phyloP scores from a whole-genome alignment of 208 protist species.

The Herpetomonas muscarum region DNA sequence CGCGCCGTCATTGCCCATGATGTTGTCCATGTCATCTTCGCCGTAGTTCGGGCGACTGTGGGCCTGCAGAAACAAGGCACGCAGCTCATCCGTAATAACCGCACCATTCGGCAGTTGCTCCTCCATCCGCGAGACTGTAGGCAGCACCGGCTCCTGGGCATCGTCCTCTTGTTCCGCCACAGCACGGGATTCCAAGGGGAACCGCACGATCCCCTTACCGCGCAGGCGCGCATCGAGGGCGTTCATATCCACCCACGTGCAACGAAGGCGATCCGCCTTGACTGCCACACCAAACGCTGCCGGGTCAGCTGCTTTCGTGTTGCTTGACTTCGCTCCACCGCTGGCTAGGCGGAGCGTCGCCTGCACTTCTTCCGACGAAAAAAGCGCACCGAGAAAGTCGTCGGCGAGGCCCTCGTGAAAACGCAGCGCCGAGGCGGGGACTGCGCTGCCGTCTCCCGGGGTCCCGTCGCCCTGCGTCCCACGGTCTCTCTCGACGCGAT shows the following conservation, averaged over 20 bases:
- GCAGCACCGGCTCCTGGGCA: conserved; percentile 10
- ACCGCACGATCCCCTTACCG: no score
- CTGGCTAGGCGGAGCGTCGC: conserved; percentile 9
- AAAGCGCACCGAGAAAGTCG: conserved; percentile 34
- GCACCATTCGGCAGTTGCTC: conserved; percentile 49
- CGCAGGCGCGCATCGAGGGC: no score
- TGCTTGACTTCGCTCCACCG: background rate
- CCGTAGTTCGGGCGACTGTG: conserved; percentile 8
- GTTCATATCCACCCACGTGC: no score
- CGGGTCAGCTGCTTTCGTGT: no score
- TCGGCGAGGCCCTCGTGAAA: conserved; percentile 44
- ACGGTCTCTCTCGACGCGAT: background rate
- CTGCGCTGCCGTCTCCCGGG: background rate
- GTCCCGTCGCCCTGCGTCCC: background rate
- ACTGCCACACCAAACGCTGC: no score
- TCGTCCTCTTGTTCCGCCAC: background rate
- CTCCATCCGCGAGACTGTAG: conserved; percentile 39
- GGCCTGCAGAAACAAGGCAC: conserved; percentile 53
- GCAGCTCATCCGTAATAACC: conserved; percentile 65
- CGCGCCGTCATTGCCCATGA: background rate
- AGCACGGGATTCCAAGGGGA: background rate
- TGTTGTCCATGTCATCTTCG: background rate
- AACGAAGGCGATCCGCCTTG: no score
- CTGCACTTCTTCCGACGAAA: conserved; percentile 16
- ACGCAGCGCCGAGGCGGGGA: conserved; percentile 19